Base-by-base conservation (phyloP, 2,329 filamentous ascomycete species). In the Emmonsiellopsis sp. region DNA sequence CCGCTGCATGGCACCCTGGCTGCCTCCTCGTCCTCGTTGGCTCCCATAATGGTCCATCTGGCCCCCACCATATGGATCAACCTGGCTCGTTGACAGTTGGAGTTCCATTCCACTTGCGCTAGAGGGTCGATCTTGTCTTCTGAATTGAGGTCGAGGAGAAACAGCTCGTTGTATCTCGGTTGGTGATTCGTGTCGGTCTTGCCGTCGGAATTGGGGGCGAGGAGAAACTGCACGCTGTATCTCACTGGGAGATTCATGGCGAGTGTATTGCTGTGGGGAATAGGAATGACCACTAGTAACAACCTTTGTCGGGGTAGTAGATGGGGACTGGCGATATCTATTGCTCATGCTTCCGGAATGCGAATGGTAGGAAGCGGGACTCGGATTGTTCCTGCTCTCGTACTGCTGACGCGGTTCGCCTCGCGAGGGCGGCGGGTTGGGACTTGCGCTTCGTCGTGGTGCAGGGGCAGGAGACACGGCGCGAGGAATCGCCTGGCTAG, bases 61-160 rank as follows among this genome's bases (percentile, higher is more conserved):
- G 10, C 62, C 61, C 14, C 65, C 63, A 27, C 80, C 81, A 60
- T 85, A 85, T 31, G 73, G 71, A 52, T 84, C 80, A 54, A 80
- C 76, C 6, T 73, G 74, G 10, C 63, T 67, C 21, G 68, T 68
- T n/a, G 76, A 83, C 34, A 88, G 74, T 68, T 88, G 85, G 54
- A 88, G 75, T 39, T 85, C 81, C 83, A 87, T 87, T 14, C 81
- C 73, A 33, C 67, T 66, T 27, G 71, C 63, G 60, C 77, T 80
- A 4, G 68, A 68, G 33, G 77, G 77, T 17, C 77, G 73, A 40
- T 74, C 68, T 54, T 75, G 72, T 46, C 74, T 72, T 48, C 73
- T 64, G 62, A 77, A 79, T 47, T 76, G 73, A 6, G 77, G 77
- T 53, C 78, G 72, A 14, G 77, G 77, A n/a, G 77, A 80, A 5